These are phyloP conservation scores for Nymphaea colorata DNA, from an alignment of 164 flowering plant species.

Conservation along the genomic window DNA sequence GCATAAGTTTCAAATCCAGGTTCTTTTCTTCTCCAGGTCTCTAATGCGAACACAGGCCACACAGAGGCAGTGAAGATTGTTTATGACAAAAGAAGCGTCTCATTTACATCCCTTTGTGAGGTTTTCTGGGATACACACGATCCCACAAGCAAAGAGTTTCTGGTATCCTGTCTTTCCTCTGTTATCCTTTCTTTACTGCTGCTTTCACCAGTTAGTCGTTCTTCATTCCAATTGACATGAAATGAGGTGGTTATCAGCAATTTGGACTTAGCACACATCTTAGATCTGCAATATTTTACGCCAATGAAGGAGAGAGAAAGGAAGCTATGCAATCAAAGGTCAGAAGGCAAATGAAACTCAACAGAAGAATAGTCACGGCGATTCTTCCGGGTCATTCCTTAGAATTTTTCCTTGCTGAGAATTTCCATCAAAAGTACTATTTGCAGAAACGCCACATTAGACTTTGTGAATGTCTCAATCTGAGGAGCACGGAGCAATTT, in stretches of 20 bases:
- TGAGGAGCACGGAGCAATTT: conserved; percentile 18
- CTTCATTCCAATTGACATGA: neutral
- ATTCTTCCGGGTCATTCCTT: conserved; percentile 6
- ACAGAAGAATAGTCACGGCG: conserved; percentile 18
- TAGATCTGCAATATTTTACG: conserved; percentile 17
- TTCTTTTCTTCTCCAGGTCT: conserved; percentile 7
- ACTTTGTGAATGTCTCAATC: conserved; percentile 13
- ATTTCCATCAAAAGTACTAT: conserved; percentile 18
- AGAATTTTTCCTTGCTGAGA: conserved; percentile 13
- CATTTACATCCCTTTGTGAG: conserved; percentile 18
- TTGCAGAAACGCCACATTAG: conserved; percentile 11
- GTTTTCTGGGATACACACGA: conserved; percentile 23
- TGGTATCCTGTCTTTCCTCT: conserved; percentile 7
- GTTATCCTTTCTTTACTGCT: neutral
- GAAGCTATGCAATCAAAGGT: conserved; percentile 18
- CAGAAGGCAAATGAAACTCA: conserved; percentile 19
- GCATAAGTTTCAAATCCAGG: no score
- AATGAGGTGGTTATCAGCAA: conserved; percentile 3
- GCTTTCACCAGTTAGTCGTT: neutral
- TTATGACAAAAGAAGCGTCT: conserved; percentile 13
- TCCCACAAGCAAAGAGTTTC: conserved; percentile 20
- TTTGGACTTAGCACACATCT: conserved; percentile 16
- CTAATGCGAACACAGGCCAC: conserved; percentile 18
- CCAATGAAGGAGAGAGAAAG: conserved; percentile 12
- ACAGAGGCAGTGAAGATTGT: conserved; percentile 19